These are phyloP conservation scores for Cenchrus fungigraminus DNA, from an alignment of 176 grass and related monocot genomes.

Conservation along the genomic window DNA sequence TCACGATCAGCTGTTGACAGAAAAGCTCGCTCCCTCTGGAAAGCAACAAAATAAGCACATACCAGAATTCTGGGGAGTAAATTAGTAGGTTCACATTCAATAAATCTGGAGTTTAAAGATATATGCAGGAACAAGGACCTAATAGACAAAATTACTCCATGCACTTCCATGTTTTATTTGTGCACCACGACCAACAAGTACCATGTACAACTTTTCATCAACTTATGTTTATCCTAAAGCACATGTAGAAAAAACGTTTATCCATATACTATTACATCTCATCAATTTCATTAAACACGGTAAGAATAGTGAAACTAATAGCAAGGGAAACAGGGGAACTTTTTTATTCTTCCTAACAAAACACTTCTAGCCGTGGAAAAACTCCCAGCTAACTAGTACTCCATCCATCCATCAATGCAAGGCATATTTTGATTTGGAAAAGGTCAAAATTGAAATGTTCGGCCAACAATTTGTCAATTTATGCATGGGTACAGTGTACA, in stretches of 20 bases:
- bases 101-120: neutral
- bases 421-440: neutral
- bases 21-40: slow-evolving; percentile 77
- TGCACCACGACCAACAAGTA: neutral
- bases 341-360: neutral
- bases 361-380: neutral
- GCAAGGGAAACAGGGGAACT: neutral
- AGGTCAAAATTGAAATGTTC: neutral
- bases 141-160: neutral
- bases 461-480: neutral
- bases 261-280: neutral
- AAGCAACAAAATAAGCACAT: slow-evolving; percentile 7
- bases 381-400: neutral
- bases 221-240: neutral
- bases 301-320: neutral
- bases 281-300: neutral
- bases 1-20: slow-evolving; percentile 60
- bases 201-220: neutral
- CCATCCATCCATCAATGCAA: neutral
- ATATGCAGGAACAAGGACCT: neutral
- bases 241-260: neutral
- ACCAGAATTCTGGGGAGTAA: neutral
- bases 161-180: neutral
- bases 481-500: neutral
- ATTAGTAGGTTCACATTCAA: neutral